These are phyloP conservation scores for Mycena maculata DNA, from an alignment of 768 basidiomycete genomes.

Conservation along the genomic window DNA sequence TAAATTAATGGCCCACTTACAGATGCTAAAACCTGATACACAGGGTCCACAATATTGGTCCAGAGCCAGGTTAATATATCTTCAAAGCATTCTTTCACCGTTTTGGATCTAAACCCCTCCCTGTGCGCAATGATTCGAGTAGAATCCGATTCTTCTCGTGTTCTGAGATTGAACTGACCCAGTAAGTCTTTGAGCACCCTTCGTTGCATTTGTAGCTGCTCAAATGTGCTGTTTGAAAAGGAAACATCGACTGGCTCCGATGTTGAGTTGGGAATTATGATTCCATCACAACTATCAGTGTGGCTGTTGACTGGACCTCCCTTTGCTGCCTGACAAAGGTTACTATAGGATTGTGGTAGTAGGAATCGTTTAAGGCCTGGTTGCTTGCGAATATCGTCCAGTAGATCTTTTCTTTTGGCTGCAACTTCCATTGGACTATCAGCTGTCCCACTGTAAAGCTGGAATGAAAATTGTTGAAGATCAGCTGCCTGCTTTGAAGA, in stretches of 20 bases:
- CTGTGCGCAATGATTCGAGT: background rate
- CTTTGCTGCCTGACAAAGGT: slow-evolving; percentile 27
- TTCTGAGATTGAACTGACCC: background rate
- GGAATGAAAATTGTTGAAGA: background rate
- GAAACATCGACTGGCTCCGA: slow-evolving; percentile 17
- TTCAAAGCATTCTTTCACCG: slow-evolving; percentile 12
- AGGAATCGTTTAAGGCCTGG: slow-evolving; percentile 28
- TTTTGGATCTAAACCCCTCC: background rate
- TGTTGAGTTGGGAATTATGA: too few relatives aligned
- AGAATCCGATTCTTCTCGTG: background rate
- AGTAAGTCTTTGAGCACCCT: slow-evolving; percentile 13
- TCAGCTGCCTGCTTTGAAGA: background rate
- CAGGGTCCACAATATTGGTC: too few relatives aligned
- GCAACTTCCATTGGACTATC: background rate
- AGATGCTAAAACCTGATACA: slow-evolving; percentile 18
- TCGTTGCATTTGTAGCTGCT: background rate
- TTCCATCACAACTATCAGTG: too few relatives aligned
- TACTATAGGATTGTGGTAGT: slow-evolving; percentile 6
- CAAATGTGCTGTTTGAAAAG: slow-evolving; percentile 9
- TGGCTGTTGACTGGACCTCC: slow-evolving; percentile 35
- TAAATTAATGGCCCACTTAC: slow-evolving; percentile 3
- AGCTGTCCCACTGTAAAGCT: background rate
- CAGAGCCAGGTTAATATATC: slow-evolving; percentile 28
- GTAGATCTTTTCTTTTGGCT: slow-evolving; percentile 14
- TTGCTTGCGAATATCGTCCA: slow-evolving; percentile 27